A percentile compares a stretch with the other conserved stretches of the same genome.
Evolutionary conservation across 805 yeast species (phyloP).

Genomic region (Hanseniaspora clermontiae): DNA sequence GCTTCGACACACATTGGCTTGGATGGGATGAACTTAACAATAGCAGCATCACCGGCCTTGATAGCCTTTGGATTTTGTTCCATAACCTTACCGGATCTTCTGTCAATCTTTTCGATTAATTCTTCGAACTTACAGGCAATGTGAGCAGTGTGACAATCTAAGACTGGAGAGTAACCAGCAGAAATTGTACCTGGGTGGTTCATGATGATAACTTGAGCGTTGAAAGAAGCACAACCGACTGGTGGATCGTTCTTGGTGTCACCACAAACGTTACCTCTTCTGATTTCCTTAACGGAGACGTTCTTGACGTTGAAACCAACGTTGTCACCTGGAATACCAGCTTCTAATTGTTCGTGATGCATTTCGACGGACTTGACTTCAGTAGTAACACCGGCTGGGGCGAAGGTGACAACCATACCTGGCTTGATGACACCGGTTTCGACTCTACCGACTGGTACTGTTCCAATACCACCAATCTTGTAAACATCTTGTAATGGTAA

Average conservation of each 20-base stretch:
- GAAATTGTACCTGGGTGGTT: slow-evolving; percentile 89
- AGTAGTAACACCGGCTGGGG: slow-evolving; percentile 84
- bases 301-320: slow-evolving; percentile 85
- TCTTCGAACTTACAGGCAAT: slow-evolving; percentile 79
- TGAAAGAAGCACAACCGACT: slow-evolving; percentile 64
- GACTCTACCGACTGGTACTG: slow-evolving; percentile 89
- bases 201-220: slow-evolving; percentile 74
- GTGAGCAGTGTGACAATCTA: slow-evolving; percentile 89
- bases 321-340: slow-evolving; percentile 85
- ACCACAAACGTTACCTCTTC: slow-evolving; percentile 89
- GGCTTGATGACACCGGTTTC: slow-evolving; percentile 87
- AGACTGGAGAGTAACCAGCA: slow-evolving; percentile 83
- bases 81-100: slow-evolving; percentile 82
- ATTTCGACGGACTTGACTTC: slow-evolving; percentile 81
- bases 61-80: slow-evolving; percentile 87
- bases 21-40: slow-evolving; percentile 76
- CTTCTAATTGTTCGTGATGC: slow-evolving; percentile 70
- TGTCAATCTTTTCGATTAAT: slow-evolving; percentile 73
- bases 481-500: slow-evolving; percentile 83
- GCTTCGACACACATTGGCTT: slow-evolving; percentile 94
- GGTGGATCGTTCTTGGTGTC: slow-evolving; percentile 86
- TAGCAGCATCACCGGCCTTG: slow-evolving; percentile 94
- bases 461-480: slow-evolving; percentile 87
- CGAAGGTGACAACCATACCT: slow-evolving; percentile 80
- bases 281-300: slow-evolving; percentile 77